Evolutionary conservation across 176 grass and related monocot genomes (phyloP).

Genomic region (Puya raimondii): DNA sequence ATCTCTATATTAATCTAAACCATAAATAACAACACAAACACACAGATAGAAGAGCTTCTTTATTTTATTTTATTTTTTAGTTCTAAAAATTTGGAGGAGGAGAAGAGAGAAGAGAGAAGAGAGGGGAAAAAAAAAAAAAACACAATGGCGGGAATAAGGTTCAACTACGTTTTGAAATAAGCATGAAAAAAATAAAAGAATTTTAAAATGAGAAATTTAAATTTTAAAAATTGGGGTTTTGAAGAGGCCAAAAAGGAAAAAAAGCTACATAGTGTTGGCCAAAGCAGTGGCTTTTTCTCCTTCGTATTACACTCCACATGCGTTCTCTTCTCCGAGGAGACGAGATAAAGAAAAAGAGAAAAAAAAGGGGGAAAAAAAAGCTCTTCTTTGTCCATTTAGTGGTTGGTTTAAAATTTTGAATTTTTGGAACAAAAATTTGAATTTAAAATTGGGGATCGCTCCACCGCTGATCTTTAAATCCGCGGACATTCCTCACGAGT

Average conservation of each 20-base stretch:
- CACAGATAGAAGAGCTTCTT: not conserved
- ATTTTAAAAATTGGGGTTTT: too few species aligned
- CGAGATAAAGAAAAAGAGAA: slow-evolving; percentile 6
- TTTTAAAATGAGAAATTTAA: not conserved
- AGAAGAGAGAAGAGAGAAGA: not conserved
- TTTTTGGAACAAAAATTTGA: not conserved
- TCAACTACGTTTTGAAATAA: slow-evolving; percentile 6
- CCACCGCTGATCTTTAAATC: slow-evolving; percentile 27
- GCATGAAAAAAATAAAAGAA: not conserved
- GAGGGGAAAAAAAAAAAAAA: not conserved
- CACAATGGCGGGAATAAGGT: slow-evolving; percentile 8
- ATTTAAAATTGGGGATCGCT: not conserved
- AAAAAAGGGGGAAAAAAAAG: not conserved
- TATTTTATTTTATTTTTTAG: not conserved
- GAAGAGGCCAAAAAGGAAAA: not conserved
- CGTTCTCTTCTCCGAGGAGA: slow-evolving; percentile 6
- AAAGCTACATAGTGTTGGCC: slow-evolving; percentile 12
- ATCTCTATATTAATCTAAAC: too few species aligned
- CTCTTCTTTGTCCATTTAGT: too few species aligned
- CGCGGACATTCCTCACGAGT: slow-evolving; percentile 32
- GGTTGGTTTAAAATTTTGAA: not conserved
- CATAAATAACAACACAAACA: too few species aligned
- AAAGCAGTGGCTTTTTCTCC: slow-evolving; percentile 14
- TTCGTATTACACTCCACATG: slow-evolving; percentile 18
- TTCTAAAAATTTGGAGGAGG: not conserved